Evolutionary conservation across 768 basidiomycete genomes (phyloP).

Genomic region (Filobasidium wieringae): DNA sequence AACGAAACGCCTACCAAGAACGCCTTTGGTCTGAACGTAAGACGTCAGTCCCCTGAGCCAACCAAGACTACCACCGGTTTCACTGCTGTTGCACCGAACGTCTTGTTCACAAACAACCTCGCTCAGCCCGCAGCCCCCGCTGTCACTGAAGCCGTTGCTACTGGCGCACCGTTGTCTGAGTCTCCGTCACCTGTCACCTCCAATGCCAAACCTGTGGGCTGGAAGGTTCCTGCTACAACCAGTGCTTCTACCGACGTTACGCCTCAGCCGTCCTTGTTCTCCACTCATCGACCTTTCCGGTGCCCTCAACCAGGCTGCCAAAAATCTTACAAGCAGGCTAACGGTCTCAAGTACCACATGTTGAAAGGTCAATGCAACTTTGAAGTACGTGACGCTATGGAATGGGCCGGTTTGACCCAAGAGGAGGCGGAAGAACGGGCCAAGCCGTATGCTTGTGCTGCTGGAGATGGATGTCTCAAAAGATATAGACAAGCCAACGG

Average conservation of each 20-base stretch:
- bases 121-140: not conserved
- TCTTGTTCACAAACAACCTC: constrained; percentile 6
- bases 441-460: constrained; percentile 78
- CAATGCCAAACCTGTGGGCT: constrained; percentile 2
- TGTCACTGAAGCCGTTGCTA: not conserved
- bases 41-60: not conserved
- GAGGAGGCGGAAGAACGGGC: constrained; percentile 71
- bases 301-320: constrained; percentile 93
- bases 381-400: constrained; percentile 67
- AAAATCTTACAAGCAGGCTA: constrained; percentile 92
- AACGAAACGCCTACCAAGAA: constrained; percentile 7
- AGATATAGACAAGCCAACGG: constrained; percentile 99
- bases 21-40: constrained; percentile 10
- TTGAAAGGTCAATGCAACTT: constrained; percentile 88
- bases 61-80: not conserved
- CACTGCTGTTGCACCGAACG: constrained; percentile 6
- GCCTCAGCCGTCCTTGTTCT: constrained; percentile 31
- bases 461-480: constrained; percentile 51
- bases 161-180: not conserved
- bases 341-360: constrained; percentile 88
- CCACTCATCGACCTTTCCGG: constrained; percentile 39
- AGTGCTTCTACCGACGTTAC: not conserved
- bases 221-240: not conserved
- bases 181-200: constrained; percentile 1
- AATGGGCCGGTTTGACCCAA: constrained; percentile 44